These are phyloP conservation scores for Elsinoe arachidis DNA, from an alignment of 2,329 filamentous ascomycete species.

Conservation along the genomic window DNA sequence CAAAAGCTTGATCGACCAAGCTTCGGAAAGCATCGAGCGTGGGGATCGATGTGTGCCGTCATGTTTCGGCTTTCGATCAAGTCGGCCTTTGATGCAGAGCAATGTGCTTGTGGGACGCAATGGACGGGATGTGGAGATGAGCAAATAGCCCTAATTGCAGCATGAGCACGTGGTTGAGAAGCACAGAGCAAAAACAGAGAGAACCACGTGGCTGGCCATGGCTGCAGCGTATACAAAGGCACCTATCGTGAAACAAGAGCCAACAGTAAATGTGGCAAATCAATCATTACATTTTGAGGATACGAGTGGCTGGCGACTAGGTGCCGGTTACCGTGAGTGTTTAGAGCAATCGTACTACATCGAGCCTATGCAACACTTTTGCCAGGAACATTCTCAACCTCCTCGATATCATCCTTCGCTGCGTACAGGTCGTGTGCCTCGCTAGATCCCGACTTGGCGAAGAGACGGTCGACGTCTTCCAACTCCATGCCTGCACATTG, in stretches of 20 bases:
- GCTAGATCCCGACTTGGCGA: constrained; percentile 10
- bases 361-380: neutral
- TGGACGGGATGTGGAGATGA: neutral
- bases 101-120: neutral
- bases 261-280: too few species aligned
- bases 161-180: neutral
- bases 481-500: constrained; percentile 11
- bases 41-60: neutral
- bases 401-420: constrained; percentile 13
- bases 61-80: neutral
- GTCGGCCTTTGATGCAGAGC: neutral
- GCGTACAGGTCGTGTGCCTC: constrained; percentile 10
- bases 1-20: neutral
- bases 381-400: neutral
- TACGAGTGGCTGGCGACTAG: too few species aligned
- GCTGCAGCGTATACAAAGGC: too few species aligned
- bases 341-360: neutral
- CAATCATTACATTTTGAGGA: too few species aligned
- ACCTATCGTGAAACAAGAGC: too few species aligned
- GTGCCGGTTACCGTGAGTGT: neutral
- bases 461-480: constrained; percentile 16
- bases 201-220: too few species aligned
- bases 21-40: neutral
- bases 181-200: too few species aligned
- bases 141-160: neutral